Conservation (phyloP, 805 yeast genomes). For the Candida sonorensis region DNA sequence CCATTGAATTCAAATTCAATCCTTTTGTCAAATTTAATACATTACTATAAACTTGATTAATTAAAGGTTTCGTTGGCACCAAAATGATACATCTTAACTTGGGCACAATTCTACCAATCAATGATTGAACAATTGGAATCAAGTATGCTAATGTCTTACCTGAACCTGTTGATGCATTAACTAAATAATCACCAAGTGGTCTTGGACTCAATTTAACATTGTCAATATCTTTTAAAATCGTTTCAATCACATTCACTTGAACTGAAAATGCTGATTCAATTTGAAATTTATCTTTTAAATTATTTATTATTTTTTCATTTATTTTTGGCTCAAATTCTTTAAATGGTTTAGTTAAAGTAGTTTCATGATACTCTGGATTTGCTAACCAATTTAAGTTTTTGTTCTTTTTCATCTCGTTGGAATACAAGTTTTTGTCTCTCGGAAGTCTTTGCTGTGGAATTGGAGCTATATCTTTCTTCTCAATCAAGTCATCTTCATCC, state of each 20-base stretch:
- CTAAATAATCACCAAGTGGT: constrained; percentile 68
- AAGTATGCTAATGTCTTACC: constrained; percentile 91
- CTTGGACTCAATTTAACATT: constrained; percentile 39
- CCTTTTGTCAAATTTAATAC: constrained; percentile 57
- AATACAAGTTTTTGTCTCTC: constrained; percentile 35
- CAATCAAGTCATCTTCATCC: constrained; percentile 22
- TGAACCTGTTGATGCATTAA: constrained; percentile 92
- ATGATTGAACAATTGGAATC: constrained; percentile 71
- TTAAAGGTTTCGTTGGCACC: constrained; percentile 87
- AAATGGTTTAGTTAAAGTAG: constrained; percentile 42
- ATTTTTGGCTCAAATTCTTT: constrained; percentile 36
- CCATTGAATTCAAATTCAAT: constrained; percentile 55
- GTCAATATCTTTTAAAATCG: constrained; percentile 36
- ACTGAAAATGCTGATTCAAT: constrained; percentile 66
- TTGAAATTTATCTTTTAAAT: constrained; percentile 37
- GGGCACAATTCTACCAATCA: constrained; percentile 61
- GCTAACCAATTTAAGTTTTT: constrained; percentile 59
- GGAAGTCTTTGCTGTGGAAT: constrained; percentile 81
- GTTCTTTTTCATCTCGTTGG: constrained; percentile 25
- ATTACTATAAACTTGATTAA: constrained; percentile 72
- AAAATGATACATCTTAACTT: constrained; percentile 67
- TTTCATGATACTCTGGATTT: constrained; percentile 50
- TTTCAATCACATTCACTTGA: constrained; percentile 61
- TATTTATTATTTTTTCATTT: constrained; percentile 35
- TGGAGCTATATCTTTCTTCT: constrained; percentile 49